A percentile compares a stretch with the other conserved stretches of the same genome.
Evolutionary conservation across 2,329 filamentous ascomycete genomes (phyloP).

Genomic region (Trichoderma citrinoviride): DNA sequence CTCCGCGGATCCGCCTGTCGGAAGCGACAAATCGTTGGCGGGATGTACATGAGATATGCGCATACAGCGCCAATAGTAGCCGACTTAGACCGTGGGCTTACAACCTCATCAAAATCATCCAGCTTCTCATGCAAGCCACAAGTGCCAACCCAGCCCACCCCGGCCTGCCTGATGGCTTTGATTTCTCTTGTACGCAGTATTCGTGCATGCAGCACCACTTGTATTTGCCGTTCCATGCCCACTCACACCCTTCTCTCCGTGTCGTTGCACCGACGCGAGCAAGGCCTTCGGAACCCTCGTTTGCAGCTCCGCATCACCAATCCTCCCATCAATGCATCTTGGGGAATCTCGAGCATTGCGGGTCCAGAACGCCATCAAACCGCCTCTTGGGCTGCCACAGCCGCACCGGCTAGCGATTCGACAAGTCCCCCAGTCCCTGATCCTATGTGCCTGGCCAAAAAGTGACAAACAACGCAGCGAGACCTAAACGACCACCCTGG

Average conservation of each 20-base stretch:
- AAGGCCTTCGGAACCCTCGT: conserved; percentile 13
- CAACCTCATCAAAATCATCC: conserved; percentile 15
- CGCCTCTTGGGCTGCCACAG: neutral
- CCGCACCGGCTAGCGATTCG: conserved; percentile 19
- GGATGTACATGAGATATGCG: neutral
- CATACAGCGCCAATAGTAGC: conserved; percentile 6
- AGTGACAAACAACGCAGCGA: neutral
- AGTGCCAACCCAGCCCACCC: conserved; percentile 16
- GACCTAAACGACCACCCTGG: conserved; percentile 15
- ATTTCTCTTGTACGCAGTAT: neutral
- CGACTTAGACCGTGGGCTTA: neutral
- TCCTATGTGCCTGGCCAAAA: conserved; percentile 15
- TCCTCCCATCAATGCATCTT: neutral
- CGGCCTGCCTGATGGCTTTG: neutral
- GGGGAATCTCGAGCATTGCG: neutral
- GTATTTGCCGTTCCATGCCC: neutral
- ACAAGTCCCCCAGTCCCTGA: conserved; percentile 16
- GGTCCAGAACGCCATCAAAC: conserved; percentile 9
- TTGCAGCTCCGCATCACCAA: conserved; percentile 11
- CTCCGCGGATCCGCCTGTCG: neutral
- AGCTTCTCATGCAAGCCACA: conserved; percentile 21
- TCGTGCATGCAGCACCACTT: neutral
- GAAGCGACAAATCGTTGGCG: conserved; percentile 1
- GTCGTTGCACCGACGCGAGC: neutral
- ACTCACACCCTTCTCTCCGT: neutral